Evolutionary conservation across 179 eudicot genomes (phyloP), one percentile per base, ranked within the genome.

Genomic region (Silene noctiflora): DNA sequence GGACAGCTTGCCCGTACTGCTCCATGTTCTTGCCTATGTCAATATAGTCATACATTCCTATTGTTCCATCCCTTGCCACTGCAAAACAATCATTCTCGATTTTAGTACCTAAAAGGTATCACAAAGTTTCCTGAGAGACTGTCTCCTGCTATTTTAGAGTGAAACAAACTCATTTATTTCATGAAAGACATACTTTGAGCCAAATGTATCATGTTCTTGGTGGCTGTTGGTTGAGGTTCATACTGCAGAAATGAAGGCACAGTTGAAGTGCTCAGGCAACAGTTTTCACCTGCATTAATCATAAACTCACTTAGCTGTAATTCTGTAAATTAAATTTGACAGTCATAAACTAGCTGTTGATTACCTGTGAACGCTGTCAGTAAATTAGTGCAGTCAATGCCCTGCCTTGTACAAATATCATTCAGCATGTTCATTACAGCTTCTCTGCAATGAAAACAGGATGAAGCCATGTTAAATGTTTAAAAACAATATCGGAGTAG

Each of bases 201-300:
- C n/a, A 88, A 67, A 79, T 90, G 95, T 80, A 91, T 80, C 90
- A 89, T 82, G 81, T 87, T 89, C 77, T 89, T 89, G 24, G 90
- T 88, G 5, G 91, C 81, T 20, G 93, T 85, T 7, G 91, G 73
- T 66, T 89, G 97, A 67, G 94, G 88, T 79, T 88, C 89, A 33
- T 85, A 87, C 61, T 80, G 79, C 44, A 88, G 82, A 76, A 91
- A 83, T 33, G 61, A 46, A 61, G 72, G 76, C 20, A 87, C 79
- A 3, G 72, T 75, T 5, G 93, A 80, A 31, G 84, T 81, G 71
- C 89, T 89, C 74, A 91, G 67, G 75, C 93, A 91, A 76, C 96
- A 89, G 74, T 91, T 91, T 59, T 81, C 88, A n/a, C 96, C 96
- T 89, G 44, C 67, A 78, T 53, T 55, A 13, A 63, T 35, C 66